Percentiles rank a stretch among this genome's conserved stretches.
These are phyloP conservation scores for Xylariaceae sp. DNA, from an alignment of 2,329 filamentous ascomycete genomes.

Conservation along the genomic window DNA sequence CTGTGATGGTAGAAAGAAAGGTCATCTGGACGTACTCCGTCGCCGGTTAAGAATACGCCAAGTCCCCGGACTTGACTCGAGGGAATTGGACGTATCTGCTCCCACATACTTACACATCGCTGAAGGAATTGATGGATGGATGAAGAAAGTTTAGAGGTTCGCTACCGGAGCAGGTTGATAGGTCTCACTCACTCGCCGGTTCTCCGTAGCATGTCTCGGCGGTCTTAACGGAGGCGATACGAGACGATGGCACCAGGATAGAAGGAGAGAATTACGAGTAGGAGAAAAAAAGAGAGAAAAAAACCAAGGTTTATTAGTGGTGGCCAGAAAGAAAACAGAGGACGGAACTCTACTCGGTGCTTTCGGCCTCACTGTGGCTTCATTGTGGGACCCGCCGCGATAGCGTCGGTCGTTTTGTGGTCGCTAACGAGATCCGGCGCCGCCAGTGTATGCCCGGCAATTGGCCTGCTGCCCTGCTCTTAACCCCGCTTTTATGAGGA, in stretches of 20 bases:
- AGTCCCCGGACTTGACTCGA: background rate
- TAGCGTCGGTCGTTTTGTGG: constrained; percentile 29
- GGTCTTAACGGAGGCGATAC: background rate
- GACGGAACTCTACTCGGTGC: constrained; percentile 19
- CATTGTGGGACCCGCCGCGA: constrained; percentile 29
- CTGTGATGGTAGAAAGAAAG: background rate
- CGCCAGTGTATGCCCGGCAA: background rate
- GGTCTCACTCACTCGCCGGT: background rate
- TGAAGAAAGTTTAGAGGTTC: background rate
- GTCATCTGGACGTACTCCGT: background rate
- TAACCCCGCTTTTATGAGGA: background rate
- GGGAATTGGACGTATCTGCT: background rate
- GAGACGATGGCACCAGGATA: background rate
- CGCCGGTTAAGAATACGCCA: background rate
- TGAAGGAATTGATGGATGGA: background rate
- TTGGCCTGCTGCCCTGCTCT: background rate
- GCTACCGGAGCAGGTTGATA: background rate
- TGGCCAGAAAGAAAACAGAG: constrained; percentile 1
- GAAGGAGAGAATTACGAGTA: background rate
- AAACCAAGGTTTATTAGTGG: background rate
- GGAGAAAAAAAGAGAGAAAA: background rate
- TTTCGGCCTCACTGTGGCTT: constrained; percentile 32
- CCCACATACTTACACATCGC: background rate
- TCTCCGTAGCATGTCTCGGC: background rate
- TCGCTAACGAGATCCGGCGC: constrained; percentile 22